Evolutionary conservation across 2,329 filamentous ascomycete genomes (phyloP).

Genomic region (Claviceps sp.): DNA sequence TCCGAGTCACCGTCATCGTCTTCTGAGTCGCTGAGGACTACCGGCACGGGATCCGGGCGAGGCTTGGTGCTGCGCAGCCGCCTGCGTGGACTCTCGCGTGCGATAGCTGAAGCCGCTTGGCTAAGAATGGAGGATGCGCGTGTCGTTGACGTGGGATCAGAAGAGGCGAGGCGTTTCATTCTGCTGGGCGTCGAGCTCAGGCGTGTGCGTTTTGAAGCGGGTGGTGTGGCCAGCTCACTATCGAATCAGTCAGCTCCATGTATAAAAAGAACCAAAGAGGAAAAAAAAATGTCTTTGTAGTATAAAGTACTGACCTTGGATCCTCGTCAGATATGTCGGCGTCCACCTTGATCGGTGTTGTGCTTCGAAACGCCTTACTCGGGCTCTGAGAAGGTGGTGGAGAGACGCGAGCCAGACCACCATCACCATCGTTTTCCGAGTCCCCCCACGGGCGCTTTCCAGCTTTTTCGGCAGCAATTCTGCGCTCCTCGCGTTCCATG

Average conservation of each 20-base stretch:
- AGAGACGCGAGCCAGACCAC: not conserved
- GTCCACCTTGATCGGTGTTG: not conserved
- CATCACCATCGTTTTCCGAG: constrained; percentile 5
- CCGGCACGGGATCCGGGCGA: constrained; percentile 3
- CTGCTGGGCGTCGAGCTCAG: constrained; percentile 11
- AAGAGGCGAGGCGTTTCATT: constrained; percentile 3
- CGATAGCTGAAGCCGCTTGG: not conserved
- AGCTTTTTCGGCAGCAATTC: not conserved
- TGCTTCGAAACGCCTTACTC: not conserved
- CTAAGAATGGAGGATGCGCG: constrained; percentile 7
- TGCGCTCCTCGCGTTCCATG: not conserved
- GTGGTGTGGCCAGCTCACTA: constrained; percentile 23
- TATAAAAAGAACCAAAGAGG: not conserved
- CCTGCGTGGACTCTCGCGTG: not conserved
- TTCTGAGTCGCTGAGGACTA: constrained; percentile 22
- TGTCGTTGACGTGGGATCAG: constrained; percentile 8
- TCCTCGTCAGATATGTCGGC: not conserved
- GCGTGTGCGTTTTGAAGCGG: constrained; percentile 26
- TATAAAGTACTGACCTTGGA: not conserved
- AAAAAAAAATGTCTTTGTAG: not conserved
- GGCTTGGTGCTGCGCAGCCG: not conserved
- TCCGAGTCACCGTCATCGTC: constrained; percentile 20
- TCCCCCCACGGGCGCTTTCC: constrained; percentile 13
- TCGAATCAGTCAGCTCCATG: not conserved
- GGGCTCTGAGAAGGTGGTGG: not conserved